phyloP scores from a whole-genome alignment of 2,329 filamentous ascomycete genomes.

The Bertia moriformis region DNA sequence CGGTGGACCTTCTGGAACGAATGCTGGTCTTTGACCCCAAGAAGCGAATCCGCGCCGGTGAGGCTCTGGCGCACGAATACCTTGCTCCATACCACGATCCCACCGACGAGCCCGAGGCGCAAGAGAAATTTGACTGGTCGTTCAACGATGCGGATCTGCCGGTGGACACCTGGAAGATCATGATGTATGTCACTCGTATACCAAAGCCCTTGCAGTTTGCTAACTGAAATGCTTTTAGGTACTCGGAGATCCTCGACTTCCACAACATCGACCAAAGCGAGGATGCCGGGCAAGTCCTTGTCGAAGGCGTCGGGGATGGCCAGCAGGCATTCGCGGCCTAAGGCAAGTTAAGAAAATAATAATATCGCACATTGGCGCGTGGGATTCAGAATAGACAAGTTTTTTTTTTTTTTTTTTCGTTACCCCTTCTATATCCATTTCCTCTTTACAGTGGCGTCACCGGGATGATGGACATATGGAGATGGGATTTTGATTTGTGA shows the following conservation, averaged over 20 bases:
- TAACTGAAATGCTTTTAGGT: slow-evolving; percentile 40
- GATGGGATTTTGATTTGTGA: too few species aligned
- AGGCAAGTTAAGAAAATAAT: too few species aligned
- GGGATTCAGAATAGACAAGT: neutral
- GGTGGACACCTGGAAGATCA: slow-evolving; percentile 99
- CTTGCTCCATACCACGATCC: slow-evolving; percentile 94
- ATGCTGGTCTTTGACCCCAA: slow-evolving; percentile 99
- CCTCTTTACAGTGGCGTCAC: too few species aligned
- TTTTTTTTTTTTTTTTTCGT: too few species aligned
- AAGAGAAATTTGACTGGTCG: slow-evolving; percentile 98
- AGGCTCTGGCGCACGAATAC: slow-evolving; percentile 83
- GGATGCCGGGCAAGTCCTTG: slow-evolving; percentile 1
- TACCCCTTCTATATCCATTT: too few species aligned
- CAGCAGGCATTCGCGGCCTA: neutral
- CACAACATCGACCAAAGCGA: slow-evolving; percentile 63
- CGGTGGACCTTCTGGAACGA: slow-evolving; percentile 81
- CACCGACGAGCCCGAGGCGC: slow-evolving; percentile 83
- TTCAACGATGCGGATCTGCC: slow-evolving; percentile 97
- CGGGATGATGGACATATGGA: too few species aligned
- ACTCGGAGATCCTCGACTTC: slow-evolving; percentile 96
- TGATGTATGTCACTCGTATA: slow-evolving; percentile 62
- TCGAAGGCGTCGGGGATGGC: neutral
- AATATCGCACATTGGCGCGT: neutral
- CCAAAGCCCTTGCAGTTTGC: neutral
- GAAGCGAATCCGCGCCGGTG: slow-evolving; percentile 76